Conservation (phyloP, 2,329 filamentous ascomycete species). For the Stagonosporopsis cucurbitacearum region DNA sequence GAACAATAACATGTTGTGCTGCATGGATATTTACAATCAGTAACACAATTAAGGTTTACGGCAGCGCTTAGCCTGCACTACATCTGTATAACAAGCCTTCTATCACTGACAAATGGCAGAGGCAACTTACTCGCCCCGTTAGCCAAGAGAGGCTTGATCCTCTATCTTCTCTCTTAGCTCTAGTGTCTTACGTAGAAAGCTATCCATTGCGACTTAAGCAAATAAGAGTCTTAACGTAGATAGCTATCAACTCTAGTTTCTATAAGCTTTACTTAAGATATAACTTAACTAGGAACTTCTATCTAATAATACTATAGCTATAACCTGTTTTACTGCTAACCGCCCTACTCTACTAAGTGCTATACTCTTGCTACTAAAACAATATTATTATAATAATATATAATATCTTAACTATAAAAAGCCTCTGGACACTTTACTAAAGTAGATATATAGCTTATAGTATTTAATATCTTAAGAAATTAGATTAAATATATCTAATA, state of each 20-base stretch:
- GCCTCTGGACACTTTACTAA: no score
- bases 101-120: not conserved
- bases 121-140: not conserved
- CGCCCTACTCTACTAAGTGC: no score
- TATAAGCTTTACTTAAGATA: no score
- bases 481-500: no score
- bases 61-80: not conserved
- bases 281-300: no score
- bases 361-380: no score
- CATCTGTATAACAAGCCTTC: not conserved
- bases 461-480: no score
- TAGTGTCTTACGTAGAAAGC: not conserved
- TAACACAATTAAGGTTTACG: not conserved
- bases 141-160: not conserved
- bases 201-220: not conserved
- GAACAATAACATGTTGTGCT: not conserved
- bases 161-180: not conserved
- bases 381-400: no score
- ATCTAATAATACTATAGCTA: no score
- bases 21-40: not conserved
- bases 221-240: not conserved
- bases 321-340: no score
- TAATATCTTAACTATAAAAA: no score
- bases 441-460: no score
- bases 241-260: not conserved